Conservation (phyloP, 495 filamentous ascomycete species). For the Aspergillus conjunctus region DNA sequence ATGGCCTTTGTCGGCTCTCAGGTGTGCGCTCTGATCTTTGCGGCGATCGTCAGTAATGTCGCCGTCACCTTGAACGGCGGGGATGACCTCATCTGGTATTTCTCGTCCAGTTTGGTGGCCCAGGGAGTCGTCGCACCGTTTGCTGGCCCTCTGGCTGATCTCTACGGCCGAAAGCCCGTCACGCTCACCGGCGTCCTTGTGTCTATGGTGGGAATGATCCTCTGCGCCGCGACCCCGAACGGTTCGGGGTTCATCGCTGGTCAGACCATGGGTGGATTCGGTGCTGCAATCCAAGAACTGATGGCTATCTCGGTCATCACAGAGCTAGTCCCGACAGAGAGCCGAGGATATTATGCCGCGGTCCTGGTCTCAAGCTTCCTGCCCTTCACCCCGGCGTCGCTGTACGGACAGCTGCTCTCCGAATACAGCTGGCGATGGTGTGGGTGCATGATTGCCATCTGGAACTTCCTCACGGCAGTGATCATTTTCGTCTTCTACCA, state of each 20-base stretch:
- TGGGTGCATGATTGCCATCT: constrained; percentile 1
- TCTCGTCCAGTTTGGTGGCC: neutral
- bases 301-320: constrained; percentile 6
- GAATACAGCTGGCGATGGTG: constrained; percentile 4
- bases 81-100: constrained; percentile 9
- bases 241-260: constrained; percentile 8
- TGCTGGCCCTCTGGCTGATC: constrained; percentile 7
- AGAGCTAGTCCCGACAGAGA: constrained; percentile 7
- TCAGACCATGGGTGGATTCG: neutral
- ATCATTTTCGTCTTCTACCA: neutral
- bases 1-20: constrained; percentile 16
- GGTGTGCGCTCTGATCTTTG: constrained; percentile 9
- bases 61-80: neutral
- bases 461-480: neutral
- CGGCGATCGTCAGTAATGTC: constrained; percentile 8
- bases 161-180: constrained; percentile 7
- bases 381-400: constrained; percentile 4
- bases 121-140: constrained; percentile 1
- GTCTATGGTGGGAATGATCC: constrained; percentile 11
- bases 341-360: constrained; percentile 9
- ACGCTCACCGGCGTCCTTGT: neutral
- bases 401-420: neutral
- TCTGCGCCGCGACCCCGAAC: constrained; percentile 1
- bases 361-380: constrained; percentile 1
- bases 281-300: constrained; percentile 5